Conservation (phyloP, 1,284 basidiomycete genomes). For the Tylopilus sp. region DNA sequence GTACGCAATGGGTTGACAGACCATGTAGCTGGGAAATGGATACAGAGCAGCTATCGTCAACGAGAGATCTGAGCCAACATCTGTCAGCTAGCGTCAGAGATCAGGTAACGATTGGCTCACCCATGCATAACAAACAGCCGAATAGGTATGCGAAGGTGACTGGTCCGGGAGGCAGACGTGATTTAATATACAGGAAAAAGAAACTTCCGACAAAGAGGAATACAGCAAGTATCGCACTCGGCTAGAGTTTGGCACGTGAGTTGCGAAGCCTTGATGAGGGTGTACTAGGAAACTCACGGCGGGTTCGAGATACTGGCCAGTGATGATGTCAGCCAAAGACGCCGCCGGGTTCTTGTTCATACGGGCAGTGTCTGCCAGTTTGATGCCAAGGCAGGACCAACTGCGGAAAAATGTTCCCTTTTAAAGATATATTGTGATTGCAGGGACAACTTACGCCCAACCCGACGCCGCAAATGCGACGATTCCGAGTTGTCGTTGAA, state of each 20-base stretch:
- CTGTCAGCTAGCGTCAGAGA: not conserved
- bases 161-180: constrained; percentile 61
- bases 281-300: constrained; percentile 38
- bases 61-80: constrained; percentile 45
- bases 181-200: constrained; percentile 63
- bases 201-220: constrained; percentile 66
- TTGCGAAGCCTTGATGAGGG: not conserved
- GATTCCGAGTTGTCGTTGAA: constrained; percentile 66
- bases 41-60: constrained; percentile 59
- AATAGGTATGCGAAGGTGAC: constrained; percentile 59
- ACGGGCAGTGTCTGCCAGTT: constrained; percentile 59
- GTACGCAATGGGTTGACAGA: constrained; percentile 22
- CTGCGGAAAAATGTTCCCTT: constrained; percentile 33
- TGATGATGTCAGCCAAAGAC: constrained; percentile 37
- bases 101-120: constrained; percentile 30
- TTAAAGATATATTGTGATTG: not conserved
- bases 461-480: constrained; percentile 46
- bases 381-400: constrained; percentile 66
- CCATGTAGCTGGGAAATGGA: constrained; percentile 63
- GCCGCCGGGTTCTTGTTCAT: constrained; percentile 42
- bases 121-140: constrained; percentile 50
- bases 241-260: constrained; percentile 33
- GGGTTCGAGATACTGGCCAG: constrained; percentile 60
- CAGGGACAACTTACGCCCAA: constrained; percentile 59
- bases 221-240: constrained; percentile 57